These are phyloP conservation scores for Heliocybe sulcata DNA, from an alignment of 1,284 basidiomycete species.

Conservation along the genomic window DNA sequence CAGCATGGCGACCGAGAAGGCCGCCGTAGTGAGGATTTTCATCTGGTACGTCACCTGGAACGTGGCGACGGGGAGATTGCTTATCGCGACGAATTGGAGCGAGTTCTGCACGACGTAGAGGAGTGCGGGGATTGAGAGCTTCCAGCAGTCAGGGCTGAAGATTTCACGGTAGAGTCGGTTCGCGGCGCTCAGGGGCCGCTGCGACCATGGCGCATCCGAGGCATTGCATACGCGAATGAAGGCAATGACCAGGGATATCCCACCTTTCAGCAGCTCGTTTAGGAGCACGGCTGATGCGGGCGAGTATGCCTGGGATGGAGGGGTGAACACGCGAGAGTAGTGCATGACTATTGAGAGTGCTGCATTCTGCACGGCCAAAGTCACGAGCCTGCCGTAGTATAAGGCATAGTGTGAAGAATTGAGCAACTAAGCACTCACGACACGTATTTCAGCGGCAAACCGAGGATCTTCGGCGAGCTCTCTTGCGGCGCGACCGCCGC, in stretches of 20 bases:
- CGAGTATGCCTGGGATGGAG: constrained; percentile 76
- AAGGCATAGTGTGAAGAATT: not conserved
- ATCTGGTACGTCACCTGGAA: constrained; percentile 96
- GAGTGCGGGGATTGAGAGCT: constrained; percentile 76
- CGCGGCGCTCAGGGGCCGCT: not conserved
- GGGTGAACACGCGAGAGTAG: constrained; percentile 82
- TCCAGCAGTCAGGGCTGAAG: constrained; percentile 69
- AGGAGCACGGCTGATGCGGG: constrained; percentile 89
- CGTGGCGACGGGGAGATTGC: constrained; percentile 90
- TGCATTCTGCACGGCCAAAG: constrained; percentile 91
- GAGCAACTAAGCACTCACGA: constrained; percentile 35
- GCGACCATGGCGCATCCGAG: constrained; percentile 9
- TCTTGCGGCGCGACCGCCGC: constrained; percentile 11
- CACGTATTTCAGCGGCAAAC: constrained; percentile 55
- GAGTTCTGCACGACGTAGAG: constrained; percentile 94
- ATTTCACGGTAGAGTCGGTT: constrained; percentile 28
- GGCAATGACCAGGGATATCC: constrained; percentile 75
- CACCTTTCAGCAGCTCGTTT: constrained; percentile 89
- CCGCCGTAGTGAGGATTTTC: constrained; percentile 97
- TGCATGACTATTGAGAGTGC: constrained; percentile 89
- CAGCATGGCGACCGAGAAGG: constrained; percentile 88
- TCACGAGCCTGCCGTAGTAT: constrained; percentile 60
- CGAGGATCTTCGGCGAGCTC: constrained; percentile 35
- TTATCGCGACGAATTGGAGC: constrained; percentile 90
- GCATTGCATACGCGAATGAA: constrained; percentile 28